Evolutionary conservation across 768 basidiomycete species (phyloP), one percentile per base, ranked within the genome.

Genomic region (Tremella fuciformis): DNA sequence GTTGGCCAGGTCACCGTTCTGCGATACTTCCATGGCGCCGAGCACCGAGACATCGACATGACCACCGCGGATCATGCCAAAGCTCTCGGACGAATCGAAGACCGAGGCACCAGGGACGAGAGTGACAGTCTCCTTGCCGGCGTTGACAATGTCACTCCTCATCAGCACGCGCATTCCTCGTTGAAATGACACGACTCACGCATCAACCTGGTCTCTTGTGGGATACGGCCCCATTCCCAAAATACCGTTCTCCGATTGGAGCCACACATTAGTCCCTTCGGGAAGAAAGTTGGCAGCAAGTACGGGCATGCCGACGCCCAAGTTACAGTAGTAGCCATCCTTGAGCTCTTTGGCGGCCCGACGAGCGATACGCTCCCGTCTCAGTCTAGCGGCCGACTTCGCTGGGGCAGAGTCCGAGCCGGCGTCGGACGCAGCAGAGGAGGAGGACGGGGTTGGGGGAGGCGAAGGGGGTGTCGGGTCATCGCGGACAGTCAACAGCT

Each of bases 11-110:
- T 97, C 93, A 57, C 73, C 92, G 1, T 84, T 85, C 64, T 88
- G 85, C 1, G 91, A 92, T 49, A 97, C 93, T 81, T 97, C 86
- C 89, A 97, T 90, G n/a, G 73, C 73, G 25, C 93, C 93, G 50
- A 97, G 84, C 69, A 97, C 92, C 6, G 91, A 85, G 50, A 94
- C 88, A 94, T 89, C 60, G 29, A 61, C 42, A 26, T 61, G 60
- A 37, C 62, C 54, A 37, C 58, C 58, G 19, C 58, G 37, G 54
- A 64, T 60, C 58, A 59, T 56, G 11, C 51, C 48, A 37, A 64
- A 59, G 39, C 50, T 39, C 21, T 64, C 49, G 22, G 55, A 55
- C 0, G 59, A 61, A 24, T 63, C 70, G 26, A 67, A 61, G n/a
- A 57, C 54, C 15, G 55, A 24, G 1, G 60, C 54, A 34, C 60